Evolutionary conservation across 148 eudicot species (phyloP).

Genomic region (Fagopyrum esculentum): DNA sequence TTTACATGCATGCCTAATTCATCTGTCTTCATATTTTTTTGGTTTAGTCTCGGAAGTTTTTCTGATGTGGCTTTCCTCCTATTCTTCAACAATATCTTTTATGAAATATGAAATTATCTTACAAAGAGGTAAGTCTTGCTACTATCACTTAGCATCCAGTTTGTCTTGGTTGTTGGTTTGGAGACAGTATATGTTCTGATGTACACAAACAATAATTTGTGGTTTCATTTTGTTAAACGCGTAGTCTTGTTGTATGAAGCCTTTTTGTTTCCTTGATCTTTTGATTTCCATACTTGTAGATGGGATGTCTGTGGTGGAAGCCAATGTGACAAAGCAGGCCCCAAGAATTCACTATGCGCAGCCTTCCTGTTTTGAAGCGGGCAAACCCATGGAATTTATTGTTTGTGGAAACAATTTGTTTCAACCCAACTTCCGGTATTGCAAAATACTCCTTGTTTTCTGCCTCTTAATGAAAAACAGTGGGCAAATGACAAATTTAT

Average conservation of each 20-base stretch:
- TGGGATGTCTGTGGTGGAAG: constrained; percentile 55
- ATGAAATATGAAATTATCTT: background rate
- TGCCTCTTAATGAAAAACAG: background rate
- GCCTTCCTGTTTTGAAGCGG: constrained; percentile 92
- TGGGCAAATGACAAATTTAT: background rate
- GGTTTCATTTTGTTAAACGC: too few species aligned
- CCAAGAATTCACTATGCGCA: constrained; percentile 78
- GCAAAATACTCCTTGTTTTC: background rate
- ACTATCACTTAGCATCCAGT: background rate
- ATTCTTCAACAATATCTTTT: background rate
- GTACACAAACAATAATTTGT: too few species aligned
- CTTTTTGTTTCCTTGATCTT: background rate
- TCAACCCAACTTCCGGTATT: constrained; percentile 84
- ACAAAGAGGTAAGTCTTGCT: background rate
- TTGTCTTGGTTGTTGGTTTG: background rate
- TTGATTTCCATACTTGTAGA: constrained; percentile 28
- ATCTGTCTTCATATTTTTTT: background rate
- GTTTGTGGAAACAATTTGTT: constrained; percentile 88
- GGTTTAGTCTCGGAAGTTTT: background rate
- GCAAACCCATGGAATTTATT: constrained; percentile 77
- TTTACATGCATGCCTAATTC: background rate
- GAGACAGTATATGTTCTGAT: too few species aligned
- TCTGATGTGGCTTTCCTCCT: background rate
- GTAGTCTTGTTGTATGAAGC: too few species aligned
- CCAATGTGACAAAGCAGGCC: constrained; percentile 39